Base-by-base conservation (phyloP, 139 green algal genomes). In the Chlamydomonas sp. region DNA sequence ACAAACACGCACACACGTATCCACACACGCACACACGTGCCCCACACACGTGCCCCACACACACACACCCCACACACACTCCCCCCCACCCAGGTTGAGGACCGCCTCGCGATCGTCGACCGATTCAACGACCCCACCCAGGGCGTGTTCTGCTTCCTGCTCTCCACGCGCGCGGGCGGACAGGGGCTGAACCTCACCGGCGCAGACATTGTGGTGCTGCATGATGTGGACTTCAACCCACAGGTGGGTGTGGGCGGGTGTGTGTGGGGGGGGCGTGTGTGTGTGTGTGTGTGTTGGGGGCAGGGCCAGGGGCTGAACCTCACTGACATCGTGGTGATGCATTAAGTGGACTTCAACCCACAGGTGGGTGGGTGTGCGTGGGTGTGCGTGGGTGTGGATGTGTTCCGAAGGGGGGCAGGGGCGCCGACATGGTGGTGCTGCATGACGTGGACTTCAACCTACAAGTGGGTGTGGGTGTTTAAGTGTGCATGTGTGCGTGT, bases 371-470 rank as follows among this genome's bases (percentile, higher is more conserved):
- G n/a, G n/a, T n/a, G n/a, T n/a, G n/a, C n/a, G n/a, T n/a, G n/a
- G n/a, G n/a, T n/a, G n/a, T n/a, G n/a, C n/a, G n/a, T n/a, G n/a
- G n/a, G n/a, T n/a, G n/a, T n/a, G n/a, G n/a, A n/a, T n/a, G n/a
- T n/a, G n/a, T n/a, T n/a, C n/a, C n/a, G n/a, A 83, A 91, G 73
- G 75, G 69, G 43, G n/a, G n/a, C 87, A 95, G 78, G 92, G 92
- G 8, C 80, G 94, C 86, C 16, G 91, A 97, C 82, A 96, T 89
- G 0, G 92, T 98, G 48, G 88, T 97, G 64, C 74, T 98, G 67
- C 88, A 96, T 71, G 92, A 98, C 72, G 79, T 92, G 30, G 92
- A 96, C 81, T 97, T 96, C 84, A 96, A 97, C 76, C 92, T 91
- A 30, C 79, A 89, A 72, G 72, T n/a, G n/a, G n/a, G n/a, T n/a